Evolutionary conservation across 352 stramenopile genomes (phyloP).

Genomic region (Globisporangium radiosum): DNA sequence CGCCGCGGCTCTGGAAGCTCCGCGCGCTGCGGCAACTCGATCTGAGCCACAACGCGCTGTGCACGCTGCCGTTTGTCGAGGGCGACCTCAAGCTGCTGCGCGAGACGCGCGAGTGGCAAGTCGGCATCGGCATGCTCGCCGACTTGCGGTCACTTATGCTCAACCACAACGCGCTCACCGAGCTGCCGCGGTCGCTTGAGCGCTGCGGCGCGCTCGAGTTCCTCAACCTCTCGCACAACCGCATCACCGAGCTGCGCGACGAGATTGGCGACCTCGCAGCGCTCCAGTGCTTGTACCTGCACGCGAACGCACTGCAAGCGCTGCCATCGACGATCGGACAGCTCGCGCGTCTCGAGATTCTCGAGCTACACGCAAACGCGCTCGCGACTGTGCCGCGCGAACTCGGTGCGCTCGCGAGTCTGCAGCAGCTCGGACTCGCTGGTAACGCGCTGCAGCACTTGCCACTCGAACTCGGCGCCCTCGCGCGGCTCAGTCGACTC

Average conservation of each 20-base stretch:
- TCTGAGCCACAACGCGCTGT: constrained; percentile 45
- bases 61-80: constrained; percentile 54
- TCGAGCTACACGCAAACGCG: constrained; percentile 35
- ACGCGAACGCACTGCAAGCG: constrained; percentile 32
- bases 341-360: constrained; percentile 27
- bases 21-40: constrained; percentile 33
- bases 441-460: constrained; percentile 42
- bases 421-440: constrained; percentile 30
- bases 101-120: constrained; percentile 69
- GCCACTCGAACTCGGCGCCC: constrained; percentile 28
- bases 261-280: constrained; percentile 33
- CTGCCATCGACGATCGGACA: constrained; percentile 38
- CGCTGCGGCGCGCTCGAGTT: constrained; percentile 32
- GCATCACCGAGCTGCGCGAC: constrained; percentile 24
- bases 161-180: constrained; percentile 41
- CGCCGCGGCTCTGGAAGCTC: constrained; percentile 63
- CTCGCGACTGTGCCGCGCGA: constrained; percentile 31
- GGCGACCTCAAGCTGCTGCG: constrained; percentile 62
- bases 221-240: constrained; percentile 52
- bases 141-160: constrained; percentile 37
- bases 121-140: constrained; percentile 44
- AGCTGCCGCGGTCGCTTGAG: constrained; percentile 41
- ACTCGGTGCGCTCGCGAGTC: constrained; percentile 30
- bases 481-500: constrained; percentile 20
- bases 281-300: constrained; percentile 28